Evolutionary conservation across 306 rosid species (phyloP), one percentile per base, ranked within the genome.

Genomic region (Cucumis cinereus): DNA sequence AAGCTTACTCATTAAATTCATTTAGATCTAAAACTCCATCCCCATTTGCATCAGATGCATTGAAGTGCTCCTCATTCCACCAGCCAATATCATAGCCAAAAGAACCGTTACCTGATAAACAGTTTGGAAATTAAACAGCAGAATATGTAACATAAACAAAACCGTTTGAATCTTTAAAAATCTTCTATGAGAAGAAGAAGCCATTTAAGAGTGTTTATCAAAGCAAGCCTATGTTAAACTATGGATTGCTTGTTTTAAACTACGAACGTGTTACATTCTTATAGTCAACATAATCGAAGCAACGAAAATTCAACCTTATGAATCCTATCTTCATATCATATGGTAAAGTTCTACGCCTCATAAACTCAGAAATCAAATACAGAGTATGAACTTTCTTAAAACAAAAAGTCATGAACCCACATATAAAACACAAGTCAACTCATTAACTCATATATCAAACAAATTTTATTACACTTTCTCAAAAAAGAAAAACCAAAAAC

Each of bases 61-160:
- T 94, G 73, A 94, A 94, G 78, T 94, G 98, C 78, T 90, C 97
- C 74, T 88, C 91, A 87, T 84, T 91, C 97, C 97, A 94, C 98
- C 98, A 94, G 36, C 93, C 96, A 92, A 94, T 89, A 75, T 94
- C 93, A 83, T 91, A 89, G 64, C 93, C 97, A 41, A 89, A 86
- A 17, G 97, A 85, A 58, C 30, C 79, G 76, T 90, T 90, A 79
- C 79, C 97, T 93, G 81, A 45, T 45, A 74, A 70, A 49, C 59
- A 10, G 67, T 43, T 76, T 22, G 59, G 12, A 71, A 73, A 56
- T 36, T 77, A 84, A 30, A 22, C 76, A 26, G 79, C 13, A 64
- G 40, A 77, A 23, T 58, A 75, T 59, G 73, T 47, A 78, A 19
- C 10, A 6, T 63, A 54, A 56, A 26, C 80, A 76, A 24, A 60